These are phyloP conservation scores for Oenanthe sinensis DNA, from an alignment of 129 eudicot genomes.

Conservation along the genomic window DNA sequence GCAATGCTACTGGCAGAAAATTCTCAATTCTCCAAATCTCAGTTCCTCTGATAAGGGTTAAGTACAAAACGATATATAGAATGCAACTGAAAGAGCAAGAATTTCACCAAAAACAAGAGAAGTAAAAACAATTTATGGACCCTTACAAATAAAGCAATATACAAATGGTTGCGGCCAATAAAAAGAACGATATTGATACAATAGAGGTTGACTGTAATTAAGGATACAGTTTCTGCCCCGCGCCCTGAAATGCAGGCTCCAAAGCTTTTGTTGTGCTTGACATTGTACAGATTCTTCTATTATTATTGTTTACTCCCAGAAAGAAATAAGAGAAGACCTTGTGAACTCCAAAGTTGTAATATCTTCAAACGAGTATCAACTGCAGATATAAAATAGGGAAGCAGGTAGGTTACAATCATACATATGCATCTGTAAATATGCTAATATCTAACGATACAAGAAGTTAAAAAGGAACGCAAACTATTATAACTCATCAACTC, in stretches of 20 bases:
- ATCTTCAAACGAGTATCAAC: conserved; percentile 4
- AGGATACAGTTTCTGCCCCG: conserved; percentile 95
- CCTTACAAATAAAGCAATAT: neutral
- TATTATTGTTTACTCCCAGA: neutral
- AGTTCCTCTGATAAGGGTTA: conserved; percentile 70
- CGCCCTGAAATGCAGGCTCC: conserved; percentile 98
- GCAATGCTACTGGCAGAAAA: conserved; percentile 78
- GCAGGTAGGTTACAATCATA: neutral
- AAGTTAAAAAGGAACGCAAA: neutral
- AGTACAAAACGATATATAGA: conserved; percentile 31
- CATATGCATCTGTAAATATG: neutral
- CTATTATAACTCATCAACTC: neutral
- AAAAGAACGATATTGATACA: conserved; percentile 5
- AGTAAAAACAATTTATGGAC: neutral
- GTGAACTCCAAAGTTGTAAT: conserved; percentile 11
- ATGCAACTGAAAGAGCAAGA: neutral
- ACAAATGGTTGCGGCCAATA: neutral
- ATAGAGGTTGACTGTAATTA: conserved; percentile 11
- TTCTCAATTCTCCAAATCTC: conserved; percentile 95
- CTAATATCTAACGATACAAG: neutral
- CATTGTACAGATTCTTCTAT: conserved; percentile 32
- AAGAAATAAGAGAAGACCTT: neutral
- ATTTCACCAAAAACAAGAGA: neutral
- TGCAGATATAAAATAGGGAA: neutral
- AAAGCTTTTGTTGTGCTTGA: conserved; percentile 73